phyloP scores from a whole-genome alignment of 2,329 filamentous ascomycete genomes.

The Dendryphion nanum region DNA sequence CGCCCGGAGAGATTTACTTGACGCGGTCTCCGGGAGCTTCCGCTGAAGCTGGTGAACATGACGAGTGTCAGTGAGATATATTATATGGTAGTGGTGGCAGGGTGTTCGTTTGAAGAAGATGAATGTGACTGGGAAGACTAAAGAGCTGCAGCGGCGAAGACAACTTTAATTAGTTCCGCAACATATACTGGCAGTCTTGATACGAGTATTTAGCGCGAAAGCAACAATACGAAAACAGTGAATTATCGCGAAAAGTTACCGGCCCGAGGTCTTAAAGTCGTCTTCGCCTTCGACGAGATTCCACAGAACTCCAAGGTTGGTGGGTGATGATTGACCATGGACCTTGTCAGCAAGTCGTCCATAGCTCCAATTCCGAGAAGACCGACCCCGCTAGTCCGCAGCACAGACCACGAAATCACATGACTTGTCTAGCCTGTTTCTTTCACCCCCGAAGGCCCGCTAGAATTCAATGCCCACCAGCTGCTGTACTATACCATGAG shows the following conservation, averaged over 20 bases:
- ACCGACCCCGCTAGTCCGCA: slow-evolving; percentile 1
- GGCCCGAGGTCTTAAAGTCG: slow-evolving; percentile 1
- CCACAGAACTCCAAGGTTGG: slow-evolving; percentile 12
- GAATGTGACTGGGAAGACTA: not conserved
- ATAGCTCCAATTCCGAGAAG: not conserved
- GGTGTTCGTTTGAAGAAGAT: not conserved
- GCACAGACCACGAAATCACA: no score
- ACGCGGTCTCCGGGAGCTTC: slow-evolving; percentile 77
- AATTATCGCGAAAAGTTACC: not conserved
- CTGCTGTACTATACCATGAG: no score
- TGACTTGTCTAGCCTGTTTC: no score
- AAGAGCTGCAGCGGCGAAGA: not conserved
- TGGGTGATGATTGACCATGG: slow-evolving; percentile 5
- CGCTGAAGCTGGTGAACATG: slow-evolving; percentile 94
- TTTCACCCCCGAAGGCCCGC: no score
- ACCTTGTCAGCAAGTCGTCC: not conserved
- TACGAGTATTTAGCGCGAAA: not conserved
- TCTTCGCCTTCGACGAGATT: slow-evolving; percentile 15
- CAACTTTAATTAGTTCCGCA: slow-evolving; percentile 1
- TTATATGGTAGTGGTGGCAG: not conserved
- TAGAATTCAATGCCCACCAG: no score
- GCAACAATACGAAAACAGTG: not conserved
- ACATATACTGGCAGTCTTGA: not conserved
- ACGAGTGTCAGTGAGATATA: slow-evolving; percentile 2
- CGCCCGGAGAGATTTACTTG: slow-evolving; percentile 94